Conservation (phyloP, 2,329 filamentous ascomycete species). For the Trichoderma harzianum region DNA sequence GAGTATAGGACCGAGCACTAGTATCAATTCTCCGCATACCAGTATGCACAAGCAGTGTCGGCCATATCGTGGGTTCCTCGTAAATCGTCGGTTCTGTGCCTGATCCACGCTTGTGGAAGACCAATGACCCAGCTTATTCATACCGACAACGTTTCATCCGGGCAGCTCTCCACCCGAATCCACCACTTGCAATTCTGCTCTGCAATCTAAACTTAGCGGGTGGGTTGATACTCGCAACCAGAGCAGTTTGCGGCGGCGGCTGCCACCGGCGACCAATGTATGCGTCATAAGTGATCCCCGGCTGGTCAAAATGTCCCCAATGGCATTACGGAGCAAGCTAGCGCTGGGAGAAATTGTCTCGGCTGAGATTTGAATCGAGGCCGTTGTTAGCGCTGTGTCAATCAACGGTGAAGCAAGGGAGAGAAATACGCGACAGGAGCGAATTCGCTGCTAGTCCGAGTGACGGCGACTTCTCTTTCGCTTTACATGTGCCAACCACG, state of each 20-base stretch:
- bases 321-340: background rate
- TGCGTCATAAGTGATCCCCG: constrained; percentile 6
- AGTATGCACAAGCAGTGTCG: background rate
- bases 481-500: background rate
- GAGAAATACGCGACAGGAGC: background rate
- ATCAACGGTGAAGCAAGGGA: background rate
- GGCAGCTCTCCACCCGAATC: constrained; percentile 5
- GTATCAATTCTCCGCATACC: background rate
- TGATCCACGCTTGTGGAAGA: constrained; percentile 11
- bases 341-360: background rate
- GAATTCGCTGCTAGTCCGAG: background rate
- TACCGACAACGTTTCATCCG: constrained; percentile 15
- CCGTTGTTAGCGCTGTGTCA: background rate
- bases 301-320: background rate
- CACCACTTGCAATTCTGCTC: background rate
- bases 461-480: background rate
- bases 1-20: background rate
- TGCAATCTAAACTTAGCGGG: constrained; percentile 9
- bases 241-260: background rate
- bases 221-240: constrained; percentile 6
- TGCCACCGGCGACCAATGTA: background rate
- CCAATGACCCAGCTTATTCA: constrained; percentile 7
- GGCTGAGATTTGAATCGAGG: constrained; percentile 5
- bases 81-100: constrained; percentile 4
- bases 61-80: background rate